A percentile compares a stretch with the other conserved stretches of the same genome.
Evolutionary conservation across 2,329 filamentous ascomycete genomes (phyloP).

Genomic region (Elsinoe batatas): DNA sequence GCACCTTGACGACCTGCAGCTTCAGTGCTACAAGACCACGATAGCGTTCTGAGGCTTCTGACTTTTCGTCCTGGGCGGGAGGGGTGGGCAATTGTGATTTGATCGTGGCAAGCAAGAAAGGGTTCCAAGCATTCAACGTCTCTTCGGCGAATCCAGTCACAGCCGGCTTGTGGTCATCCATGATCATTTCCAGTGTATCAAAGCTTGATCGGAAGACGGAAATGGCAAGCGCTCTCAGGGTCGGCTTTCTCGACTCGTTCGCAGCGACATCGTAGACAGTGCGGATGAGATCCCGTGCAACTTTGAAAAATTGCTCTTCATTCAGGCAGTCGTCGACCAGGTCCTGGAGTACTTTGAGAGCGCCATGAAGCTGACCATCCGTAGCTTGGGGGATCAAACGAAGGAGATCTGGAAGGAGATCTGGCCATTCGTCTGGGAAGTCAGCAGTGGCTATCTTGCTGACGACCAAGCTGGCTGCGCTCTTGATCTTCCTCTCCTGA

Average conservation of each 20-base stretch:
- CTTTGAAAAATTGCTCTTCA: conserved; percentile 88
- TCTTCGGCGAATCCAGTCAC: conserved; percentile 87
- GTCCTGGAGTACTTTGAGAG: conserved; percentile 77
- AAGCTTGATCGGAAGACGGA: conserved; percentile 87
- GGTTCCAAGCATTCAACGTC: conserved; percentile 68
- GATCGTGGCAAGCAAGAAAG: conserved; percentile 74
- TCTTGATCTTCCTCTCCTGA: conserved; percentile 74
- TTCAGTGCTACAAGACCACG: conserved; percentile 79
- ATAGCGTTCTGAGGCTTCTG: conserved; percentile 56
- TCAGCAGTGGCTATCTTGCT: conserved; percentile 91
- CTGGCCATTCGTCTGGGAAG: conserved; percentile 93
- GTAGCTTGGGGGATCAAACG: conserved; percentile 64
- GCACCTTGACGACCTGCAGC: conserved; percentile 78
- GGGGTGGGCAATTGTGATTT: conserved; percentile 60
- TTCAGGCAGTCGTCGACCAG: conserved; percentile 88
- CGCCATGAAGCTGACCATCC: conserved; percentile 77
- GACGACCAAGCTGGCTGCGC: conserved; percentile 76
- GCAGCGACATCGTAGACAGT: conserved; percentile 74
- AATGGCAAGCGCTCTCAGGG: conserved; percentile 71
- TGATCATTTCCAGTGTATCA: conserved; percentile 91
- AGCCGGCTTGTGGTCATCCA: conserved; percentile 79
- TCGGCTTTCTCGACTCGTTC: conserved; percentile 60
- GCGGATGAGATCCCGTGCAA: conserved; percentile 76
- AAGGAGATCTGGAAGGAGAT: conserved; percentile 70
- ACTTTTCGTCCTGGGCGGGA: conserved; percentile 51